Base-by-base conservation (phyloP, 306 rosid genomes). In the Cucurbita argyrosperma region DNA sequence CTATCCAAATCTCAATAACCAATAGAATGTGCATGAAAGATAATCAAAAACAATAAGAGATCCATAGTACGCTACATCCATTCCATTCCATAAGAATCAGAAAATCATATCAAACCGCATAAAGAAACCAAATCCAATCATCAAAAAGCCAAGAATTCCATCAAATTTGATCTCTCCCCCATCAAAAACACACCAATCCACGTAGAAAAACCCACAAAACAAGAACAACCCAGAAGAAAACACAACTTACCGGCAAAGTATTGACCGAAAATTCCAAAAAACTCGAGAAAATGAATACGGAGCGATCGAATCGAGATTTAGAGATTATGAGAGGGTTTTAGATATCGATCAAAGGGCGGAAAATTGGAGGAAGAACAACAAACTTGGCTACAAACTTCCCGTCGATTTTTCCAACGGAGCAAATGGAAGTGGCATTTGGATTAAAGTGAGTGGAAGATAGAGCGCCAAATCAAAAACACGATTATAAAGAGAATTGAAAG, bases 241-340 rank as follows among this genome's bases (percentile, higher is more conserved):
- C 1, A 72, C 52, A 39, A 82, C 90, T 86, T 59, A 90, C 90
- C 81, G 23, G 75, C 55, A 77, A 50, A 80, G 74, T 79, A 79
- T 1, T 59, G 72, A 76, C 77, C 40, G 54, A 8, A 19, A 45
- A 58, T 43, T 57, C 71, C 4, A 13, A 46, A 23, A 26, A 43
- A 12, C 42, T 9, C 54, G 11, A 67, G 70, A 15, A 65, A 65
- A 65, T 65, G 26, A 42, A 26, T 45, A 7, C 18, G 42, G 40
- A 19, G 39, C 14, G 49, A 30, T 15, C 46, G 23, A 45, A 74
- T 11, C 43, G 43, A 58, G 52, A 10, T 42, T 43, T 19, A 11
- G 68, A 19, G 56, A 23, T 12, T 7, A 37, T 8, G 26, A 60
- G 4, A 37, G 66, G 76, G 50, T 54, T 56, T n/a, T 73, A 55